Base-by-base conservation (phyloP, 257 asterid species). In the Salvia splendens region DNA sequence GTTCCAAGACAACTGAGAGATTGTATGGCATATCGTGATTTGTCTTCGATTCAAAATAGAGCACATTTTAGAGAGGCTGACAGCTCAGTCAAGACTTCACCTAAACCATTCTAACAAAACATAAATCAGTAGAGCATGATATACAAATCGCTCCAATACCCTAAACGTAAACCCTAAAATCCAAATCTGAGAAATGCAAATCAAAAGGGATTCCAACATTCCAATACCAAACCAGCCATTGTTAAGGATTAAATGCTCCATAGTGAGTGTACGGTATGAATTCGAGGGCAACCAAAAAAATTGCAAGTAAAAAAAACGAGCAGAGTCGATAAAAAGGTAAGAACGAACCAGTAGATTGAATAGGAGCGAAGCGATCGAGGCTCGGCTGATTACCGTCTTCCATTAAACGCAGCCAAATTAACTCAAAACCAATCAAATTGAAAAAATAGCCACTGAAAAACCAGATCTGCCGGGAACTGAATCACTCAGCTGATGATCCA, bases 331-430 rank as follows among this genome's bases (percentile, higher is more conserved):
- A 36, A 38, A 59, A 4, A 70, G 71, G 60, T 62, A 57, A 57
- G 61, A 47, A 74, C 91, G 16, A 66, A 89, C 96, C 92, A 16
- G 92, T 64, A 65, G 89, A 67, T 30, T 87, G 77, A 77, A 80
- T 74, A 60, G 93, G 79, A 61, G 84, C 86, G 64, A 89, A 85
- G 69, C 85, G 87, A 76, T 89, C 93, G 76, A 79, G 74, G 77
- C 77, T 80, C 65, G 83, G 85, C 15, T 81, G 84, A 65, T 79
- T 81, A 28, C 77, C 74, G 70, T 87, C 95, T 75, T 85, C 96
- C 96, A 89, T 89, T 16, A 65, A 76, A 60, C 68, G 65, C 76
- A 66, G 62, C 36, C 62, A 54, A 80, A 63, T 72, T 3, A 71
- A 75, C 73, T 64, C 41, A 43, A 24, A 24, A 53, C 78, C 61